Evolutionary conservation across 176 grass and related monocot species (phyloP).

Genomic region (Carex pumila): DNA sequence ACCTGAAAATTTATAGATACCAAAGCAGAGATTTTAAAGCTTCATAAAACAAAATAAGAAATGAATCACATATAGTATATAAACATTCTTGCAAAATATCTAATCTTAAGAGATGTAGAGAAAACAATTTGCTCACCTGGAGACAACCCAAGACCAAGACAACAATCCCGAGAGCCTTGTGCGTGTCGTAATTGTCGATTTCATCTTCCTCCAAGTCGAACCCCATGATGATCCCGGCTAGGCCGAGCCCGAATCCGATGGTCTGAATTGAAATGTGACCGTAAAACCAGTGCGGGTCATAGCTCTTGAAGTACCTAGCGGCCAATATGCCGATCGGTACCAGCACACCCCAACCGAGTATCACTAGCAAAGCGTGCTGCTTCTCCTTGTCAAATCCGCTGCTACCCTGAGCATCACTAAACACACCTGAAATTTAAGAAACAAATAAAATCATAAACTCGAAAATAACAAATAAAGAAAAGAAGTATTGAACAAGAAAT

Average conservation of each 20-base stretch:
- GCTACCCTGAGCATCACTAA: not conserved
- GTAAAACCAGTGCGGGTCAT: constrained; percentile 79
- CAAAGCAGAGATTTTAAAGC: not conserved
- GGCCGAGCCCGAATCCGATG: constrained; percentile 33
- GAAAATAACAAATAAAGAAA: not conserved
- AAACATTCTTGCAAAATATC: not conserved
- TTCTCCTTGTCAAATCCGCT: constrained; percentile 9
- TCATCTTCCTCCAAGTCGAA: constrained; percentile 40
- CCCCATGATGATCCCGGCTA: constrained; percentile 48
- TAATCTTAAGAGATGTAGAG: not conserved
- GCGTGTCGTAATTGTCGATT: constrained; percentile 41
- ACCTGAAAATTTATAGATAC: too few species aligned
- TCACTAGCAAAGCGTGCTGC: constrained; percentile 52
- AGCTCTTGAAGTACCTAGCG: constrained; percentile 64
- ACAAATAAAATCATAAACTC: not conserved
- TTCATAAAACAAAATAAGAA: not conserved
- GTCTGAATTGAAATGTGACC: constrained; percentile 52
- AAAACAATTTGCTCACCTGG: constrained; percentile 37
- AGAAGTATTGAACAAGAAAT: not conserved
- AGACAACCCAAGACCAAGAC: constrained; percentile 48
- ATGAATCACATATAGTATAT: not conserved
- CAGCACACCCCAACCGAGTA: constrained; percentile 76
- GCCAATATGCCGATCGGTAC: constrained; percentile 54
- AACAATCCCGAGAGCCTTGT: constrained; percentile 62
- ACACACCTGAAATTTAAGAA: not conserved